These are phyloP conservation scores for Cucumis cinereus DNA, from an alignment of 306 rosid species.

Conservation along the genomic window DNA sequence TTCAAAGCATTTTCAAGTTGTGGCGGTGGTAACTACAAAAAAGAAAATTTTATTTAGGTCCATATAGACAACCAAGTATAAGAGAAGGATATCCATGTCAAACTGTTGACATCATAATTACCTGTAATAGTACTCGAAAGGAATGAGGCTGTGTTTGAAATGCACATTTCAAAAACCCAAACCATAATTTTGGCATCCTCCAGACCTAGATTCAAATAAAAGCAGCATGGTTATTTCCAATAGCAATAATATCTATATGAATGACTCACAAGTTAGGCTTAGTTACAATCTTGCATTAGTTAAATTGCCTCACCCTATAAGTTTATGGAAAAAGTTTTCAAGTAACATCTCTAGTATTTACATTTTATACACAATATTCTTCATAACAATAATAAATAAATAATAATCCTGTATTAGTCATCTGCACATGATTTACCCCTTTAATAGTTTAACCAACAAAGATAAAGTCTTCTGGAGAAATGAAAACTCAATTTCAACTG, in stretches of 20 bases:
- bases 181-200: constrained; percentile 97
- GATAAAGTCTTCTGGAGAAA: neutral
- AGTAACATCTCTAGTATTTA: neutral
- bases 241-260: neutral
- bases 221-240: constrained; percentile 13
- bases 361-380: neutral
- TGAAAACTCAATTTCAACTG: neutral
- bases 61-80: neutral
- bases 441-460: neutral
- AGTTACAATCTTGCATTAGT: neutral
- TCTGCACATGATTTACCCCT: neutral
- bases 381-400: neutral
- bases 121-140: constrained; percentile 80
- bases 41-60: neutral
- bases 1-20: constrained; percentile 83
- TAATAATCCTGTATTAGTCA: neutral
- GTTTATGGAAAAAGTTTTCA: neutral
- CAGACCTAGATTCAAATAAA: constrained; percentile 53
- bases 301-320: no score
- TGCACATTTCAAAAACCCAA: constrained; percentile 94
- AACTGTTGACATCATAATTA: constrained; percentile 18
- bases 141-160: constrained; percentile 96
- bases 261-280: neutral
- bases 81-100: neutral
- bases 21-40: constrained; percentile 71